Evolutionary conservation across 2,329 filamentous ascomycete species (phyloP), one percentile per base, ranked within the genome.

Genomic region (Fusarium udum): DNA sequence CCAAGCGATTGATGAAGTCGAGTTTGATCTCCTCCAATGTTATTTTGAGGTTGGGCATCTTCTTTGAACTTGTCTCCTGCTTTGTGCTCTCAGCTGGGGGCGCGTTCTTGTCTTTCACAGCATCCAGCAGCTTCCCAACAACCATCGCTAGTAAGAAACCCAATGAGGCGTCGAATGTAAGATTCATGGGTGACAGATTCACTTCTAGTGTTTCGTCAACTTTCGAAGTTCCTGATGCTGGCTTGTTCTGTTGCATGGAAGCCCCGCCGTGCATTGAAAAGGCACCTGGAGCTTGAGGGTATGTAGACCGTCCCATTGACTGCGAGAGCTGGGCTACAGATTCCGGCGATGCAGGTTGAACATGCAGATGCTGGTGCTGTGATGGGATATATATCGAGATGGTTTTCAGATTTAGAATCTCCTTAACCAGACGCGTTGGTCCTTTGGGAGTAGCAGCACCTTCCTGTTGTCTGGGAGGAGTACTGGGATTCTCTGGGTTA

Each of bases 231-330:
- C 48, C 20, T 42, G 43, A 9, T 40, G 67, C 32, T 28, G 43
- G 34, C 48, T 68, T 69, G 42, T 46, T 37, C 42, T 69, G 46
- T 28, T 45, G 51, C 24, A 61, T 51, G 28, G 77, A 60, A 24
- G 69, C 12, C 15, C 72, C 62, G 6, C 71, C 73, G 46, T 87
- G 80, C 5, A 88, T 81, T 0, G 90, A 92, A 77, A 92, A 92
- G 6, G 90, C 86, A 2, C 90, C 91, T 4, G 90, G 90, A 7
- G 91, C 78, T 75, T 90, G 84, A 1, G 86, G 85, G n/a, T 84
- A 84, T 16, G 83, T 69, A 4, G 85, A 87, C 42, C 77, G 80
- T 1, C 78, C 77, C 42, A 85, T 69, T 20, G 80, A 79, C 37
- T 80, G 76, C 13, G 78, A 75, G 12, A 81, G 72, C 31, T 79